These are phyloP conservation scores for Xerocomus amazonicus DNA, from an alignment of 1,284 basidiomycete species.

Conservation along the genomic window DNA sequence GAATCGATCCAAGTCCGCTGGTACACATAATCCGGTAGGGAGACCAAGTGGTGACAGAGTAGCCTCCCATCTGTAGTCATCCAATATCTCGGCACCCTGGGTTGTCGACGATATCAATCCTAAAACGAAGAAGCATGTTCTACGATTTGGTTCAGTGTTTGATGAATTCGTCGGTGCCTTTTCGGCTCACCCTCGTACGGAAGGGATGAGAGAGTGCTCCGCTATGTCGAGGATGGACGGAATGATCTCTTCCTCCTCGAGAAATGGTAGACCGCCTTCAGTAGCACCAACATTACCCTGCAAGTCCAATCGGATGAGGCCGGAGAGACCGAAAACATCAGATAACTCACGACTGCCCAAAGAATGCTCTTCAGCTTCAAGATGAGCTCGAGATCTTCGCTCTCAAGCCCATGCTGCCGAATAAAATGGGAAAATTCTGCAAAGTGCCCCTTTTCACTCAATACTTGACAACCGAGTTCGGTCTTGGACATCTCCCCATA, in stretches of 20 bases:
- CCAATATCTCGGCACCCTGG: conserved; percentile 78
- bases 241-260: conserved; percentile 93
- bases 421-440: conserved; percentile 89
- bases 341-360: conserved; percentile 84
- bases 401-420: conserved; percentile 81
- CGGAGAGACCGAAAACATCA: neutral
- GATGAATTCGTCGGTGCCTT: neutral
- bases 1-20: conserved; percentile 78
- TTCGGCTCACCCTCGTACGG: conserved; percentile 80
- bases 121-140: conserved; percentile 95
- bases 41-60: conserved; percentile 84
- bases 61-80: conserved; percentile 91
- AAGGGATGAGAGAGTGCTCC: conserved; percentile 83
- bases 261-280: conserved; percentile 85
- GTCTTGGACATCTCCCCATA: conserved; percentile 98
- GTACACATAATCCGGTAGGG: conserved; percentile 89
- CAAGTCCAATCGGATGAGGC: conserved; percentile 1
- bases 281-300: conserved; percentile 95
- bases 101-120: conserved; percentile 77
- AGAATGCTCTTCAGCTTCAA: conserved; percentile 91
- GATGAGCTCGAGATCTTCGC: conserved; percentile 79
- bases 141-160: conserved; percentile 32
- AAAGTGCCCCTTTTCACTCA: conserved; percentile 90
- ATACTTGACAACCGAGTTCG: conserved; percentile 85
- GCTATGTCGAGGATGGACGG: conserved; percentile 89